Base-by-base conservation (phyloP, 2,329 filamentous ascomycete genomes). In the Nemania sp. region DNA sequence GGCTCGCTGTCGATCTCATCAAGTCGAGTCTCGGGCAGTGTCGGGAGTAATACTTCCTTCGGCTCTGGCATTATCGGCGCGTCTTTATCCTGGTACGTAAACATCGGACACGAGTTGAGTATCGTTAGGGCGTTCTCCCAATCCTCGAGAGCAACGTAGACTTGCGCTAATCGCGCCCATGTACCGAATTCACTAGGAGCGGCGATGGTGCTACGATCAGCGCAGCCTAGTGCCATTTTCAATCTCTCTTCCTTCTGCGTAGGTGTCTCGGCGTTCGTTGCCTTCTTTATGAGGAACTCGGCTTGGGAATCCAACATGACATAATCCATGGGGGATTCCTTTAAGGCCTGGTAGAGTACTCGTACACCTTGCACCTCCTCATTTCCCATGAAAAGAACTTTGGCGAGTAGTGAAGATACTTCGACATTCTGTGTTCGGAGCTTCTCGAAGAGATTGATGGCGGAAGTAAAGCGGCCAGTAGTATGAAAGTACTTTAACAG, bases 31-130 rank as follows among this genome's bases (percentile, higher is more conserved):
- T 98, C 96, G 0, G 92, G 87, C 60, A 98, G 86, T 18, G 95
- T 92, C 0, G 96, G 96, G 15, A 99, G 87, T 73, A 92, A 89
- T 49, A 98, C 92, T 64, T 94, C 92, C 74, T 92, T 91, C 0
- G 96, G 94, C 77, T 97, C 94, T 1, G 96, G 96, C 92, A 98
- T 95, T 67, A 96, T 83, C 3, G 96, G 96, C 5, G 94, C 92
- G 79, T 99, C 96, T 80, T 98, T 98, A 81, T 99, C 96, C 80
- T 98, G 96, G 80, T 99, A 98, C 6, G 96, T 99, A 80, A 99
- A 99, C 96, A 99, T 99, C 8, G 96, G 96, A 80, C 96, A 99
- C 20, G 96, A 99, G 82, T 99, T 99, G 60, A 99, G 86, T 3
- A 96, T 98, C 5, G 97, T 90, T 26, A 99, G 87, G 0, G 96